Evolutionary conservation across 140 eudicot genomes (phyloP), one percentile per base, ranked within the genome.

Genomic region (Flaveria floridana): DNA sequence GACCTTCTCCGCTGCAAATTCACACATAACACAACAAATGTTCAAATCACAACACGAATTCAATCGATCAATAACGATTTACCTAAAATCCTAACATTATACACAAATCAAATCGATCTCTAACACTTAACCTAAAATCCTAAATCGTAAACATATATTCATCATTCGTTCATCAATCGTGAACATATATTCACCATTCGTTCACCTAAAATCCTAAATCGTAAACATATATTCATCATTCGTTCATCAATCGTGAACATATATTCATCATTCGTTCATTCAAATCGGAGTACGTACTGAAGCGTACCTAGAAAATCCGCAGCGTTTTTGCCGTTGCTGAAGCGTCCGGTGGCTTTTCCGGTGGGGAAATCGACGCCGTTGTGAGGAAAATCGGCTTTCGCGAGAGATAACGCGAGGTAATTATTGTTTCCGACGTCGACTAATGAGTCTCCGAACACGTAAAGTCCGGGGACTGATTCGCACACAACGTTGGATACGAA

Each of bases 371-470:
- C 99, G 8, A 90, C 58, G 7, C 99, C 99, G 72, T 94, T 91
- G 78, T 86, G 85, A 2, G 95, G 96, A 42, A 88, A 85, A 74
- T 94, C 68, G 6, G 99, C 96, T 73, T 88, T 91, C 14, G 86
- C 71, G 30, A 88, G 51, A 1, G 96, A 82, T 11, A 83, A 7
- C 7, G 85, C 14, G 18, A 90, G 69, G 71, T 85, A 19, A 23
- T 90, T 87, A 65, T 90, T 94, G 85, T 90, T 94, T 28, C 97
- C 99, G 16, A 82, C 97, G 53, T 94, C 99, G 2, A 88, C 90
- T 0, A 90, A 77, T 16, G 99, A 90, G 74, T 90, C 99, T 7
- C 99, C 99, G 53, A 94, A 84, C 42, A 88, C 82, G 28, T 87
- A 93, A 63, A 84, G 8, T 0, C 84, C 96, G 2, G 96, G 85